These are phyloP conservation scores for Hypomontagnella monticulosa DNA, from an alignment of 495 filamentous ascomycete genomes.

Conservation along the genomic window DNA sequence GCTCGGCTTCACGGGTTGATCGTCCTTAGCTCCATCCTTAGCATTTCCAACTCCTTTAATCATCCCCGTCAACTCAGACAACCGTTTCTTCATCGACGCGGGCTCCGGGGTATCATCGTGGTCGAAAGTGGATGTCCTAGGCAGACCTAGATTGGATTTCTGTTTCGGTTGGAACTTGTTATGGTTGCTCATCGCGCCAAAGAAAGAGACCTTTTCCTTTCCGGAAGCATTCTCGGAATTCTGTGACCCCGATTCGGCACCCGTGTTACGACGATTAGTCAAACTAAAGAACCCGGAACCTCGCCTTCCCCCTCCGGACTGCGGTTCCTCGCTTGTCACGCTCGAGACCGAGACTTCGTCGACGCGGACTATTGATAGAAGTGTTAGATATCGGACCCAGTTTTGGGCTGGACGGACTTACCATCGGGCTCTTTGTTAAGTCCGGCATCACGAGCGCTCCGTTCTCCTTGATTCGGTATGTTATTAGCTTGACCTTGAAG, in stretches of 20 bases:
- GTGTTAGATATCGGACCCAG: neutral
- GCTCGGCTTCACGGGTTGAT: conserved; percentile 38
- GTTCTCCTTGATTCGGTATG: conserved; percentile 5
- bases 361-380: conserved; percentile 26
- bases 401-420: conserved; percentile 11
- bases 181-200: conserved; percentile 16
- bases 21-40: conserved; percentile 44
- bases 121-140: conserved; percentile 28
- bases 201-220: conserved; percentile 37
- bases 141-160: conserved; percentile 28
- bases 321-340: conserved; percentile 33
- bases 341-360: conserved; percentile 41
- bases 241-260: conserved; percentile 16
- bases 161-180: conserved; percentile 35
- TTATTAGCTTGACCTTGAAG: conserved; percentile 22
- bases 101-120: conserved; percentile 37
- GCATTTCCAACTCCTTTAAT: conserved; percentile 44
- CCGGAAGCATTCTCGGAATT: conserved; percentile 9
- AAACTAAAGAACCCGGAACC: conserved; percentile 38
- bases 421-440: conserved; percentile 36
- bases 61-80: conserved; percentile 47
- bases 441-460: conserved; percentile 7
- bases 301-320: conserved; percentile 25
- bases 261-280: conserved; percentile 31
- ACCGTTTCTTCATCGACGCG: conserved; percentile 37